Conservation (phyloP, 139 green algal species). For the Parachlorella kessleri region DNA sequence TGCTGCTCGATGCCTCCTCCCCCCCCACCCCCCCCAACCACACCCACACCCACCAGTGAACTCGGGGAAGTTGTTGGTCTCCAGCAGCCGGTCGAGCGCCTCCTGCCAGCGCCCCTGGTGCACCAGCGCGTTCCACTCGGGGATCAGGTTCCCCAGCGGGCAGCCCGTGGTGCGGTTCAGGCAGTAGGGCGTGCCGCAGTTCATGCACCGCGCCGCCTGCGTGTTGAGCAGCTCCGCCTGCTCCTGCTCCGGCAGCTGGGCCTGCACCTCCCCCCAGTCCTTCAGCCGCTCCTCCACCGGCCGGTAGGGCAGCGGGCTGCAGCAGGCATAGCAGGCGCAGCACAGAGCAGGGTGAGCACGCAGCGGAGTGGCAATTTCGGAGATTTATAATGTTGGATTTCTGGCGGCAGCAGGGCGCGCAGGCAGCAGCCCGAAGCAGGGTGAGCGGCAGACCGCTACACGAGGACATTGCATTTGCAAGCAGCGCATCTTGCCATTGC, state of each 20-base stretch:
- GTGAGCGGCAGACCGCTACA: too few species aligned
- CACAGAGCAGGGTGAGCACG: too few species aligned
- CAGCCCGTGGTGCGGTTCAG: constrained; percentile 81
- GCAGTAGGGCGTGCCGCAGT: constrained; percentile 98
- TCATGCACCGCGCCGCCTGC: constrained; percentile 94
- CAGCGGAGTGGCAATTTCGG: too few species aligned
- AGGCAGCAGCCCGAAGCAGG: too few species aligned
- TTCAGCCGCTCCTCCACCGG: constrained; percentile 78
- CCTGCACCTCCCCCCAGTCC: constrained; percentile 91
- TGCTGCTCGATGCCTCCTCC: neutral
- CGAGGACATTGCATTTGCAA: too few species aligned
- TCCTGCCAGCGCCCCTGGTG: constrained; percentile 91
- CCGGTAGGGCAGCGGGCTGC: constrained; percentile 83
- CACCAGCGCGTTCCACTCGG: constrained; percentile 97
- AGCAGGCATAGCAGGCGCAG: neutral
- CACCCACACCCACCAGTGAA: constrained; percentile 76
- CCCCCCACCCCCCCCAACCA: neutral
- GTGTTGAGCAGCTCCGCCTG: constrained; percentile 81
- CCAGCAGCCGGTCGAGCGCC: constrained; percentile 89
- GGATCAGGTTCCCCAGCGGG: constrained; percentile 95
- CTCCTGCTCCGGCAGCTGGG: constrained; percentile 33
- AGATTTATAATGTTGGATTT: too few species aligned
- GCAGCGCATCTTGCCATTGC: too few species aligned
- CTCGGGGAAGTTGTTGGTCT: constrained; percentile 99
- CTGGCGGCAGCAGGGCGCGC: too few species aligned